Base-by-base conservation (phyloP, 768 basidiomycete genomes). In the Suillus ampliporus region DNA sequence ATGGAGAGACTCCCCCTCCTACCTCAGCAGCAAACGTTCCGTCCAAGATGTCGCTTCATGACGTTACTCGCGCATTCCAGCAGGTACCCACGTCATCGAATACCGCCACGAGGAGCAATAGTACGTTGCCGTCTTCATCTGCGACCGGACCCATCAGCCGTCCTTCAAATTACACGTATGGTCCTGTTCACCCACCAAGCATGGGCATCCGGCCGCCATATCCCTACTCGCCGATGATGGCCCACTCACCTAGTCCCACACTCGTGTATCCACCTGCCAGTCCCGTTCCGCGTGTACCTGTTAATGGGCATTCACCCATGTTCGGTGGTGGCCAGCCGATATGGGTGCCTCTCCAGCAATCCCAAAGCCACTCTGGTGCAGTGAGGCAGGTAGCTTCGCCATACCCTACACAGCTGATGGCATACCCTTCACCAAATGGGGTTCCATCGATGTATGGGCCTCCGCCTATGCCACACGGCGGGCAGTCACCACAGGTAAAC, bases 1-100 rank as follows among this genome's bases (percentile, higher is more conserved):
- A 91, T 67, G 92, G 91, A 21, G 89, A 87, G 72, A 91, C 90
- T 2, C 90, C 91, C 2, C 91, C 91, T 15, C 87, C 89, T 26
- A 79, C 83, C 5, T 79, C 85, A 23, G 77, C 83, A 31, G 80
- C 84, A 26, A 56, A 56, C 3, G 69, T 74, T 15, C 84, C 90
- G 28, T 88, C 89, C 19, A 86, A 90, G 44, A 91, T 93, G 86
- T 92, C 91, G 4, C 76, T 89, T 43, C 87, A 89, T 61, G 93
- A 95, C 60, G 91, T 94, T 38, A 92, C 90, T 14, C 86, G 90
- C 62, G 91, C 92, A 23, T 95, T 95, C 78, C 93, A 95, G 71
- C 89, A 89, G 75, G 93, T 94, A 31, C 92, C 92, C 4, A 77
- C 85, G 7, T 81, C 90, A 3, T 82, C 83, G 15, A 83, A 72